phyloP scores from a whole-genome alignment of 2,329 filamentous ascomycete genomes.

The Cercospora sp. region DNA sequence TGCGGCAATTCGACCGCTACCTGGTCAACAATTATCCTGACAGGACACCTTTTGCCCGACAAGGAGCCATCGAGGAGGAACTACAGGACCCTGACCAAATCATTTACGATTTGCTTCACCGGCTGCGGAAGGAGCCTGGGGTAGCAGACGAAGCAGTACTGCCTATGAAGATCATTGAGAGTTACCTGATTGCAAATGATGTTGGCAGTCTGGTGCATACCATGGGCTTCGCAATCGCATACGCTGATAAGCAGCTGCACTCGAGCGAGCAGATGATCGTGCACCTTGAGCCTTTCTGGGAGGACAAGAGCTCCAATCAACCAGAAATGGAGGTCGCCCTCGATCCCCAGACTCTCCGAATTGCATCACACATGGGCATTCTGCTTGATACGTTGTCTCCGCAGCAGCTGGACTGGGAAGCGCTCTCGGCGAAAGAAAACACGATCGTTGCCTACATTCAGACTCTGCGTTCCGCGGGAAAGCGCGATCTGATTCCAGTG shows the following conservation, averaged over 20 bases:
- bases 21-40: conserved; percentile 58
- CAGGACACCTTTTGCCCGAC: conserved; percentile 55
- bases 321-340: conserved; percentile 40
- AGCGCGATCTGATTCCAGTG: conserved; percentile 77
- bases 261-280: conserved; percentile 30
- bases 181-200: conserved; percentile 68
- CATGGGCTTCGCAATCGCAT: conserved; percentile 47
- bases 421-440: conserved; percentile 63
- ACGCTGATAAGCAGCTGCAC: conserved; percentile 36
- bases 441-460: conserved; percentile 80
- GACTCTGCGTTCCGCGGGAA: conserved; percentile 68
- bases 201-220: conserved; percentile 46
- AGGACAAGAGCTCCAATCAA: conserved; percentile 18
- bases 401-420: conserved; percentile 46
- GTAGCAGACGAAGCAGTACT: conserved; percentile 61
- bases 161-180: conserved; percentile 74
- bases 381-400: conserved; percentile 56
- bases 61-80: conserved; percentile 65
- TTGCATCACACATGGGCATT: conserved; percentile 58
- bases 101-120: conserved; percentile 56
- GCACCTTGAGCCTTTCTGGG: conserved; percentile 27
- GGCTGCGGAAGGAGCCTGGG: conserved; percentile 58
- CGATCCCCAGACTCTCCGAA: conserved; percentile 47
- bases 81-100: conserved; percentile 51
- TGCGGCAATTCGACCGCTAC: conserved; percentile 76